Base-by-base conservation (phyloP, 2,329 filamentous ascomycete genomes). In the Elsinoe ampelina region DNA sequence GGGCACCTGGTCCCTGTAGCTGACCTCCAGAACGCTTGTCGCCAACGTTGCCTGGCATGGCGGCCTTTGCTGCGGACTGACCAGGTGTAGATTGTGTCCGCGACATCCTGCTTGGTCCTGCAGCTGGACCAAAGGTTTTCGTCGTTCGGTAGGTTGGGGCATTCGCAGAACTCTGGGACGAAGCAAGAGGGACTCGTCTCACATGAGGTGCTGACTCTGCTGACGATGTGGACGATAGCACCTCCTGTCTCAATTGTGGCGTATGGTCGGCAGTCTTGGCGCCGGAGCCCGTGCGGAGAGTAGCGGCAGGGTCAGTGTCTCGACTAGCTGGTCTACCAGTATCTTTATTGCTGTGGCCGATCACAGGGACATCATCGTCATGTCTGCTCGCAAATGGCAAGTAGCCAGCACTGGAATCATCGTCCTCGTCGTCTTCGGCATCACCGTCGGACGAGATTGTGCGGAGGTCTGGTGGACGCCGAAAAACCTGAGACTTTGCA, bases 1-100 rank as follows among this genome's bases (percentile, higher is more conserved):
- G 61, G 2, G 68, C 64, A 6, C 67, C 67, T 4, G 63, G 48
- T 17, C 48, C 48, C 15, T 36, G 35, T 39, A 20, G 15, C 20
- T 38, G 48, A 22, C 48, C 48, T 19, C 70, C 65, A 50, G 84
- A 84, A 0, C 85, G 87, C 63, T 86, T 81, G 66, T 52, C 63
- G 11, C 52, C 26, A 3, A 15, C 20, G 12, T 6, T 34, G 17
- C 32, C 47, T 20, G n/a, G 11, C 8, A 13, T n/a, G 10, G 48
- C 8, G 6, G 13, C 32, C 17, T 19, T 39, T n/a, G 48, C 3
- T 39, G 17, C 45, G 10, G 48, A 2, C n/a, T 47, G 42, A 30
- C 48, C 48, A 13, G 48, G 48, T 15, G 32, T 35, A 13, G 48
- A 52, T 13, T 52, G 48, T 52, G 48, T 52, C 1, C 48, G 32